Percentiles rank a stretch among this genome's conserved stretches.
These are phyloP conservation scores for Glomus cerebriforme DNA, from an alignment of 192 early-diverging fungal species.

Conservation along the genomic window DNA sequence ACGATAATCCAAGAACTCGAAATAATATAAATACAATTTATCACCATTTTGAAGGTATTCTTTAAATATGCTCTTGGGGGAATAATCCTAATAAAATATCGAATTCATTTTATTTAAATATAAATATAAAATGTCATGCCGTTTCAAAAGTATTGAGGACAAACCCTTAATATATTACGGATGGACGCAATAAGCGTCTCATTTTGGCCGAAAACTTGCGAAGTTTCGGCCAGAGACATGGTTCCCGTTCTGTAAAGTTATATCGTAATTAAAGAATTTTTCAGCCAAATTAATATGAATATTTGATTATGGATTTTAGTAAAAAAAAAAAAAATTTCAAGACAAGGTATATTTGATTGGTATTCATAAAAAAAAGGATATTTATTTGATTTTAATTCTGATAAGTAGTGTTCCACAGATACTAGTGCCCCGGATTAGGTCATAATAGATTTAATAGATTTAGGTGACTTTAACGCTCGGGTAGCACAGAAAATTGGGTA, in stretches of 20 bases:
- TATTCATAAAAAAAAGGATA: too few relatives aligned
- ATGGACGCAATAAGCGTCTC: conserved; percentile 14
- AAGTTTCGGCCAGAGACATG: conserved; percentile 11
- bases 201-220: background rate
- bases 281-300: too few relatives aligned
- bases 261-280: background rate
- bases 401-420: too few relatives aligned
- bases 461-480: too few relatives aligned
- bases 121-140: background rate
- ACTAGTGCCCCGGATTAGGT: too few relatives aligned
- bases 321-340: too few relatives aligned
- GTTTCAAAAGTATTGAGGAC: background rate
- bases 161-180: conserved; percentile 13
- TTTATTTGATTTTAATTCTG: too few relatives aligned
- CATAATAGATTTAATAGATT: too few relatives aligned
- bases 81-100: conserved; percentile 28
- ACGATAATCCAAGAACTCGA: background rate
- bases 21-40: background rate
- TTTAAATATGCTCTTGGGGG: conserved; percentile 5
- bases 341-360: too few relatives aligned
- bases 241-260: background rate
- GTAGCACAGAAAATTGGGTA: too few relatives aligned
- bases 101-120: background rate
- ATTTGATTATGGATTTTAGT: too few relatives aligned
- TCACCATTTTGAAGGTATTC: conserved; percentile 36